phyloP scores from a whole-genome alignment of 192 early-diverging fungal genomes.

The Backusella tarrabulga region DNA sequence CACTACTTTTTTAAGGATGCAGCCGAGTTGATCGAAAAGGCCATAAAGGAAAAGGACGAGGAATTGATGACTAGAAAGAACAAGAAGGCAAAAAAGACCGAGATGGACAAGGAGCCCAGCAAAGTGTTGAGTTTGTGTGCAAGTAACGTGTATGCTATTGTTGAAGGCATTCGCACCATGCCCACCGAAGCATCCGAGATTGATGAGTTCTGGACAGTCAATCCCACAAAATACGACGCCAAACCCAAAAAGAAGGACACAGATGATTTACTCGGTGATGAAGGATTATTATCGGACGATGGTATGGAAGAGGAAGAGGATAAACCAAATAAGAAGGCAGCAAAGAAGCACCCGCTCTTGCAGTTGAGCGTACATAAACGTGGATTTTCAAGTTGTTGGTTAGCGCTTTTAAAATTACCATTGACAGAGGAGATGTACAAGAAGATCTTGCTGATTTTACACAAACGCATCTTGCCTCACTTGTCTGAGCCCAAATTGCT shows the following conservation, averaged over 20 bases:
- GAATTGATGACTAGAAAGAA: slow-evolving; percentile 40
- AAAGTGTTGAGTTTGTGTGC: slow-evolving; percentile 37
- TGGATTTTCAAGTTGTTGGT: slow-evolving; percentile 79
- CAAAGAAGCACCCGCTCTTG: slow-evolving; percentile 30
- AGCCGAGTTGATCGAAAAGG: slow-evolving; percentile 24
- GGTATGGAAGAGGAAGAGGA: slow-evolving; percentile 28
- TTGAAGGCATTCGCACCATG: slow-evolving; percentile 57
- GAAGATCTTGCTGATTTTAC: slow-evolving; percentile 75
- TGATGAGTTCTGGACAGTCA: slow-evolving; percentile 64
- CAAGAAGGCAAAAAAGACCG: slow-evolving; percentile 11
- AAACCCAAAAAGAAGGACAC: neutral
- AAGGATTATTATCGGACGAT: slow-evolving; percentile 21
- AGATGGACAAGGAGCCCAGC: slow-evolving; percentile 11
- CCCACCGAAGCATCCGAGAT: slow-evolving; percentile 53
- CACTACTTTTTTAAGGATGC: slow-evolving; percentile 78
- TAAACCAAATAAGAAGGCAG: slow-evolving; percentile 24
- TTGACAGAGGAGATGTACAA: slow-evolving; percentile 77
- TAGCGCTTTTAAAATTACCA: slow-evolving; percentile 69
- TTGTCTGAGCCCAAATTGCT: slow-evolving; percentile 74
- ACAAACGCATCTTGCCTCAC: slow-evolving; percentile 88
- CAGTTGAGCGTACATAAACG: slow-evolving; percentile 58
- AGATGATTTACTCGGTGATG: slow-evolving; percentile 27
- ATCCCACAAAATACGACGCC: slow-evolving; percentile 36
- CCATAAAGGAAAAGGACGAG: slow-evolving; percentile 27
- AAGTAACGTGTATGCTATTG: slow-evolving; percentile 59